Evolutionary conservation across 176 grass and related monocot species (phyloP).

Genomic region (Carex cristatella): DNA sequence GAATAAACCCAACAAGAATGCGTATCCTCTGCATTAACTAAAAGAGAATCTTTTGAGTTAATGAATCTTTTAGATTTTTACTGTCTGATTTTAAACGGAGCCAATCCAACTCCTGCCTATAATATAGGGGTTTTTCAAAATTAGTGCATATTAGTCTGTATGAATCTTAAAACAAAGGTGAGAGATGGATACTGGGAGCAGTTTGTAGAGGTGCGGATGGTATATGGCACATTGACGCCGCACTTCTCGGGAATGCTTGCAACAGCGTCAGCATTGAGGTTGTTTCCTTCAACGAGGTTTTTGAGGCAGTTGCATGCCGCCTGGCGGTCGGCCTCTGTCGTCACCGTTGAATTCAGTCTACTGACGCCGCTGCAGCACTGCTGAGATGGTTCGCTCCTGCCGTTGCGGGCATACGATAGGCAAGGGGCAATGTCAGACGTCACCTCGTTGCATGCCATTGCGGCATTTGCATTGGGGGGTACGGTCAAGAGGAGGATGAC

Average conservation of each 20-base stretch:
- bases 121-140: too few species aligned
- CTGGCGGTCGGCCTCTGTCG: not conserved
- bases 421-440: not conserved
- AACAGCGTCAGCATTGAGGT: not conserved
- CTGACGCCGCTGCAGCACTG: slow-evolving; percentile 12
- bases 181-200: slow-evolving; percentile 22
- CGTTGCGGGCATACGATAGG: not conserved
- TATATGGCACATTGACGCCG: not conserved
- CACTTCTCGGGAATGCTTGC: not conserved
- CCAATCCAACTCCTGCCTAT: too few species aligned
- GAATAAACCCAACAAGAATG: too few species aligned
- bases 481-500: not conserved
- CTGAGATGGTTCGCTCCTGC: not conserved
- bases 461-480: not conserved
- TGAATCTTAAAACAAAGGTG: too few species aligned
- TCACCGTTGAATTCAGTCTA: not conserved
- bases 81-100: too few species aligned
- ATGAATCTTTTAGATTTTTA: too few species aligned
- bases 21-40: too few species aligned
- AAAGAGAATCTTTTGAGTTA: too few species aligned
- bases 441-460: not conserved
- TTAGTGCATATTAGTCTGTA: too few species aligned
- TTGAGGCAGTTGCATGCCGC: slow-evolving; percentile 22
- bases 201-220: slow-evolving; percentile 26
- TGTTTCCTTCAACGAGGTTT: not conserved